Evolutionary conservation across 169 alveolate genomes (phyloP).

Genomic region (Babesia bigemina): DNA sequence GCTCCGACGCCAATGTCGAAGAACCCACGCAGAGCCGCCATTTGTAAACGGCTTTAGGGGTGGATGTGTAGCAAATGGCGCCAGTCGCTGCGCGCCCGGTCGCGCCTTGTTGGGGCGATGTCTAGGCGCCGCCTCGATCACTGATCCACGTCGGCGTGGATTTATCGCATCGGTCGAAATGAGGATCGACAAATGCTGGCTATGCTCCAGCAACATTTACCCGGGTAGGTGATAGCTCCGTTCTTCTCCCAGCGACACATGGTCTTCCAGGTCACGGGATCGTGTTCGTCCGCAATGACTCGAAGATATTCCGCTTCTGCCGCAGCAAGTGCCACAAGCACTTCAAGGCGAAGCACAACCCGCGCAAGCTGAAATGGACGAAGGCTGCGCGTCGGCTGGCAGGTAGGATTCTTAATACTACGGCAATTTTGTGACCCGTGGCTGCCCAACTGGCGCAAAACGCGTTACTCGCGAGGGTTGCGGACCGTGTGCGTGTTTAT

Average conservation of each 20-base stretch:
- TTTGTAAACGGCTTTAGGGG: not conserved
- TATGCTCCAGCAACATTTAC: slow-evolving; percentile 93
- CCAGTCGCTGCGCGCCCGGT: not conserved
- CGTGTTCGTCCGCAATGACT: slow-evolving; percentile 96
- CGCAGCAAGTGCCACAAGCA: slow-evolving; percentile 97
- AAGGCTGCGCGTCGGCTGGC: slow-evolving; percentile 95
- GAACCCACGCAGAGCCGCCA: slow-evolving; percentile 54
- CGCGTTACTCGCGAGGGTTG: not conserved
- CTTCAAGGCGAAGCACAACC: slow-evolving; percentile 97
- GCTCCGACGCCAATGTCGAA: slow-evolving; percentile 78
- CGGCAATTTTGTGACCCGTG: not conserved
- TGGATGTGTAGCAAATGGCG: not conserved
- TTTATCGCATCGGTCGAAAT: slow-evolving; percentile 68
- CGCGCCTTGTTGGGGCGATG: no score
- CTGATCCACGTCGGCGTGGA: slow-evolving; percentile 2
- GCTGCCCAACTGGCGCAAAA: not conserved
- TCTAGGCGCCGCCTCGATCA: not conserved
- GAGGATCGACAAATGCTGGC: slow-evolving; percentile 97
- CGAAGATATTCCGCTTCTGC: slow-evolving; percentile 96
- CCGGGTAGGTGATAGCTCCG: slow-evolving; percentile 82
- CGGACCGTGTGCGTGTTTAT: not conserved
- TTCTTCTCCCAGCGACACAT: not conserved
- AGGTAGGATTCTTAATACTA: slow-evolving; percentile 47
- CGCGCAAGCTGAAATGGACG: slow-evolving; percentile 98
- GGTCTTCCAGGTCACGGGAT: slow-evolving; percentile 93